Evolutionary conservation across 2,329 filamentous ascomycete species (phyloP).

Genomic region (Fusarium oligoseptatum): DNA sequence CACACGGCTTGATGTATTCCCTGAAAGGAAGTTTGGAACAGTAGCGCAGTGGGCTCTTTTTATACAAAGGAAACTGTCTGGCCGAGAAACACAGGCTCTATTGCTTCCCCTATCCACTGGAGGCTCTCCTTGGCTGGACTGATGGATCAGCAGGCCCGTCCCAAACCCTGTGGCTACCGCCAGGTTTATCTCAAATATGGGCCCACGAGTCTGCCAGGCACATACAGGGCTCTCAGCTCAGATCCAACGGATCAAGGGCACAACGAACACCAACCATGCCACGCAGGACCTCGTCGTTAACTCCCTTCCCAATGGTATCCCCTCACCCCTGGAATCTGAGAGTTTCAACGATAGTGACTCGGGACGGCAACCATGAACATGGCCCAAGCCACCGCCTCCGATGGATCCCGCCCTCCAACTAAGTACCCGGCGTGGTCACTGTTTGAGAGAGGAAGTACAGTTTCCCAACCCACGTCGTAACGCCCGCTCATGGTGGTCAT

Average conservation of each 20-base stretch:
- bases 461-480: not conserved
- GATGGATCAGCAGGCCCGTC: not conserved
- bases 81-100: not conserved
- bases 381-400: not conserved
- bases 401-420: not conserved
- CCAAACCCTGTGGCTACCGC: too few relatives aligned
- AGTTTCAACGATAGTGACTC: not conserved
- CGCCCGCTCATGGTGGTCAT: not conserved
- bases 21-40: not conserved
- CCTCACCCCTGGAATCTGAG: not conserved
- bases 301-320: too few relatives aligned
- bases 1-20: too few relatives aligned
- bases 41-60: not conserved
- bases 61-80: not conserved
- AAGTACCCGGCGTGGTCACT: not conserved
- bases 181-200: not conserved
- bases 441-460: not conserved
- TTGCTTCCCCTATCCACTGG: not conserved
- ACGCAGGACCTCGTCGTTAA: too few relatives aligned
- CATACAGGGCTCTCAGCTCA: not conserved
- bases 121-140: not conserved
- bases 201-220: not conserved
- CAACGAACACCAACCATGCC: not conserved
- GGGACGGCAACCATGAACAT: not conserved
- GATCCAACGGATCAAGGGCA: not conserved